Conservation (phyloP, 768 basidiomycete species). For the Xerocomus spinulosus region DNA sequence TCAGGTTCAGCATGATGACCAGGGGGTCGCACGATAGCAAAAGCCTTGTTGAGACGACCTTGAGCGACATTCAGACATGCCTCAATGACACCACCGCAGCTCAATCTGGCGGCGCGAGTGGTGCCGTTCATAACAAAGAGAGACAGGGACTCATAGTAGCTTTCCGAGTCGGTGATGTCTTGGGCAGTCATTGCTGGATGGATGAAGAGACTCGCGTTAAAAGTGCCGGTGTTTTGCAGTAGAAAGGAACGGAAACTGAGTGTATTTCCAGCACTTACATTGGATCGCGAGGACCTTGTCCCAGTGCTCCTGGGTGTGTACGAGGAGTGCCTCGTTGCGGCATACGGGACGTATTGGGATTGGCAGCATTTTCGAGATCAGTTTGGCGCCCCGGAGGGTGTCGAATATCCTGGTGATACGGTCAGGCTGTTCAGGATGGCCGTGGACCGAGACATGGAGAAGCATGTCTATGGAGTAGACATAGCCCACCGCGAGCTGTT, state of each 20-base stretch:
- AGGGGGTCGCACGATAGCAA: constrained; percentile 95
- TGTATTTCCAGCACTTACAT: constrained; percentile 47
- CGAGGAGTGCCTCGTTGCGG: constrained; percentile 77
- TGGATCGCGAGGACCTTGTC: constrained; percentile 80
- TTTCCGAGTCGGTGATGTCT: constrained; percentile 67
- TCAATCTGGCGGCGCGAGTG: constrained; percentile 77
- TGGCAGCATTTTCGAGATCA: constrained; percentile 69
- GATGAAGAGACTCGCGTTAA: constrained; percentile 11
- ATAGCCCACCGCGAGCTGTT: constrained; percentile 58
- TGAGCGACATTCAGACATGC: constrained; percentile 82
- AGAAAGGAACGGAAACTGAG: neutral
- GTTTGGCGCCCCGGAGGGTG: constrained; percentile 52
- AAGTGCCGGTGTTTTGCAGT: constrained; percentile 6
- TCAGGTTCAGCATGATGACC: constrained; percentile 99
- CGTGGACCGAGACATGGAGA: constrained; percentile 63
- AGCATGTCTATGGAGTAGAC: constrained; percentile 88
- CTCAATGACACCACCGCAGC: constrained; percentile 94
- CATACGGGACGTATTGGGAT: constrained; percentile 71
- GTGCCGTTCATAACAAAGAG: constrained; percentile 89
- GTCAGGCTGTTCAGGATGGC: constrained; percentile 72
- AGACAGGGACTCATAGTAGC: constrained; percentile 86
- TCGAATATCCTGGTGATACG: constrained; percentile 77
- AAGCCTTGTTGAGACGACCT: constrained; percentile 73
- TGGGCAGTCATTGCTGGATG: constrained; percentile 66
- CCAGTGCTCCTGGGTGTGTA: constrained; percentile 91